Evolutionary conservation across 2,329 filamentous ascomycete species (phyloP), one percentile per base, ranked within the genome.

Genomic region (Exophiala mesophila): DNA sequence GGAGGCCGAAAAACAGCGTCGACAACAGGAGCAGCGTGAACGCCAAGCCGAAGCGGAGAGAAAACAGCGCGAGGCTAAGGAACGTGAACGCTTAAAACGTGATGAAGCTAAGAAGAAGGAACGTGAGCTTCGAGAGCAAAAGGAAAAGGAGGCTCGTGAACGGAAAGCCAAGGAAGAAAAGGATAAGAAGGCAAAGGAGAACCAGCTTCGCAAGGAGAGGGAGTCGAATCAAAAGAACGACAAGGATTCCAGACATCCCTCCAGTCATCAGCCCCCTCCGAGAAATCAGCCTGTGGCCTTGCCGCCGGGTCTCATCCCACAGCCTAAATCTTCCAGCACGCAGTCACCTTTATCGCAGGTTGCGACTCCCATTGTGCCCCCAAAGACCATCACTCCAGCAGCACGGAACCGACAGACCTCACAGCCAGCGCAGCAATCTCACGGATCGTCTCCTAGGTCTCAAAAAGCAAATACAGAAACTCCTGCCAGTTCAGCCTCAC

Each of bases 21-120:
- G 85, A 36, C 70, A 84, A 41, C 83, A 88, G 58, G 88, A 96
- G 59, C 88, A 94, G 62, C 81, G 86, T 52, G 88, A 94, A 56
- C 80, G 82, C 53, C 86, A 94, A 58, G 84, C 83, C 19, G 89
- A 96, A 61, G 74, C 78, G 45, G 90, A 97, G 62, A 82, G 87
- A 44, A 95, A 89, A 63, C 78, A 79, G 36, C 84, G 82, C 33
- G 86, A 92, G 62, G 78, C 80, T 32, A 87, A 85, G 59, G 85
- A 88, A 50, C 78, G 77, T 29, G 86, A 92, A 67, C 92, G 88
- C 68, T 90, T 83, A 66, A 78, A 81, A 49, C 76, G 76, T 37
- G 78, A 83, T 20, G 78, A 82, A 44, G 68, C 70, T 2, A 89
- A 85, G 63, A 88, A 88, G 57, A 89, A 90, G 59, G 82, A 87